These are phyloP conservation scores for Cyberlindnera lachancei DNA, from an alignment of 805 yeast species.

Conservation along the genomic window DNA sequence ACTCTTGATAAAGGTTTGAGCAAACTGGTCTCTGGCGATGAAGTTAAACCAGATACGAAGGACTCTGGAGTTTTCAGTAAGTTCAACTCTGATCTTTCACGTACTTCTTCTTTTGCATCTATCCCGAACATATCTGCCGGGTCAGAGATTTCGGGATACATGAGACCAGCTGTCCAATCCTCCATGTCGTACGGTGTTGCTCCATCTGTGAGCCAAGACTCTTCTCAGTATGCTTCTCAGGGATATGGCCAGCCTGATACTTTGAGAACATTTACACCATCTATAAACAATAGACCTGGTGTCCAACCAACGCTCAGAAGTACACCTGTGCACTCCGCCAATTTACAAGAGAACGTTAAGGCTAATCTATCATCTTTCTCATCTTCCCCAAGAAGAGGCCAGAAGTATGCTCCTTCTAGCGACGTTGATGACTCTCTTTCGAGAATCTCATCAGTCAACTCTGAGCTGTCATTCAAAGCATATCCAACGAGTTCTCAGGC, in stretches of 20 bases:
- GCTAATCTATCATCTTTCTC: neutral
- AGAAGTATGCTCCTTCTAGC: slow-evolving; percentile 7
- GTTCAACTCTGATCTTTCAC: slow-evolving; percentile 61
- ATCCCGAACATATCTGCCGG: slow-evolving; percentile 7
- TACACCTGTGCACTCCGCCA: neutral
- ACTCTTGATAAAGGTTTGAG: slow-evolving; percentile 74
- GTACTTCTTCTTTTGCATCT: slow-evolving; percentile 33
- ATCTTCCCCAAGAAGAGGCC: neutral
- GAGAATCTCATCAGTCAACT: slow-evolving; percentile 17
- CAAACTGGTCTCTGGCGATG: slow-evolving; percentile 84
- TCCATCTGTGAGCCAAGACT: no score
- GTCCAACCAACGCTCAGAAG: neutral
- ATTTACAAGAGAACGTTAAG: neutral
- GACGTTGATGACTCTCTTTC: slow-evolving; percentile 7
- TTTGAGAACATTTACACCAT: neutral
- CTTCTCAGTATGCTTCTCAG: no score
- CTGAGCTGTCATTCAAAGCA: no score
- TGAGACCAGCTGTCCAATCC: slow-evolving; percentile 6
- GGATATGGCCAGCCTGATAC: no score
- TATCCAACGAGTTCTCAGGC: no score
- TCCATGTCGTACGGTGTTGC: no score
- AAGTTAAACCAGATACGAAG: slow-evolving; percentile 31
- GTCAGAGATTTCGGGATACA: slow-evolving; percentile 2
- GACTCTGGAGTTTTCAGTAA: slow-evolving; percentile 55
- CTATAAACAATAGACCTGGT: neutral